A percentile compares a stretch with the other conserved stretches of the same genome.
These are phyloP conservation scores for Rubus parviflorus DNA, from an alignment of 306 rosid species.

Conservation along the genomic window DNA sequence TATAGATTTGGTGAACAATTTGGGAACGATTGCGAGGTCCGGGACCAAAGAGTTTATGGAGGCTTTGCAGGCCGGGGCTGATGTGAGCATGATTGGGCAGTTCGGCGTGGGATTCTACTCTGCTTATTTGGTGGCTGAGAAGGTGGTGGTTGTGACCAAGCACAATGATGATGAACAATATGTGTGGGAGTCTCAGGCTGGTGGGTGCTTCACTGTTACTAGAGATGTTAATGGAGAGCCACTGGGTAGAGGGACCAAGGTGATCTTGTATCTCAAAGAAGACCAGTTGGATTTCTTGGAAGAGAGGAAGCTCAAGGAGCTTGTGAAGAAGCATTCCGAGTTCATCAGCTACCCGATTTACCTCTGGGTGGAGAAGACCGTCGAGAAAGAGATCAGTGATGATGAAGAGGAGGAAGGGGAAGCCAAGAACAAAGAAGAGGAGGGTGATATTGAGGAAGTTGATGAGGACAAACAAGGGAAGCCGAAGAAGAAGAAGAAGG, in stretches of 20 bases:
- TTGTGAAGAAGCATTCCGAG: conserved; percentile 41
- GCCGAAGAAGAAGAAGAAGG: conserved; percentile 27
- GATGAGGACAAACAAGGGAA: conserved; percentile 33
- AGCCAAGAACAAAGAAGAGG: conserved; percentile 26
- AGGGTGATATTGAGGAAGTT: conserved; percentile 32
- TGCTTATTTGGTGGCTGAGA: conserved; percentile 34
- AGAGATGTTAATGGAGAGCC: conserved; percentile 30
- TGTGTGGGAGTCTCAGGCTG: conserved; percentile 37
- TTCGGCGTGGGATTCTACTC: conserved; percentile 42
- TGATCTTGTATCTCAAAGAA: conserved; percentile 37
- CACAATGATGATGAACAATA: conserved; percentile 43
- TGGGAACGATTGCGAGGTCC: conserved; percentile 42
- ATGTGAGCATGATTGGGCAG: conserved; percentile 45
- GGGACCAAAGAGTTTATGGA: conserved; percentile 46
- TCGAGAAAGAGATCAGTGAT: conserved; percentile 36
- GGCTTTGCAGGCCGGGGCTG: conserved; percentile 38
- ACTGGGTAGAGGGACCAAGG: conserved; percentile 30
- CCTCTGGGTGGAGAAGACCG: conserved; percentile 26
- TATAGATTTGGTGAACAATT: conserved; percentile 41
- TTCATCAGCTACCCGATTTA: conserved; percentile 38
- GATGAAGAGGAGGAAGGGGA: conserved; percentile 25
- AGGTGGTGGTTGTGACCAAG: conserved; percentile 33
- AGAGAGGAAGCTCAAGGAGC: conserved; percentile 37
- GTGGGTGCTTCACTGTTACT: conserved; percentile 34
- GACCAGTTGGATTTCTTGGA: conserved; percentile 37